Conservation (phyloP, 2,329 filamentous ascomycete species). For the Fonsecaea monophora region DNA sequence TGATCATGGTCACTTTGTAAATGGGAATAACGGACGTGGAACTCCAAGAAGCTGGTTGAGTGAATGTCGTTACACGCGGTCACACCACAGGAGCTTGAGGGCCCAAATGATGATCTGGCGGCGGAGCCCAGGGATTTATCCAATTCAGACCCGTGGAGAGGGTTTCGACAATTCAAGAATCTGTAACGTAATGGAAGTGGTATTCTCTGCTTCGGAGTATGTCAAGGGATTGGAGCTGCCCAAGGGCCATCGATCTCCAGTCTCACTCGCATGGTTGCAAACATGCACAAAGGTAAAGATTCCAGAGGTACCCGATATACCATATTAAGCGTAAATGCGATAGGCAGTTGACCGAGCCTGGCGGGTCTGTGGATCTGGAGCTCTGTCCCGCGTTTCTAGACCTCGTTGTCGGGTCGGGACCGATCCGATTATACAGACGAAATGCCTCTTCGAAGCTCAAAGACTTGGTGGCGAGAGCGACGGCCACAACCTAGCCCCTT, state of each 20-base stretch:
- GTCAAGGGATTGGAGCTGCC: neutral
- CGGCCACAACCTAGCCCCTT: no score
- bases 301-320: neutral
- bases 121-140: neutral
- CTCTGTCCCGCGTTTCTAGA: neutral
- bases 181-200: neutral
- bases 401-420: conserved; percentile 10
- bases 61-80: neutral
- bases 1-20: conserved; percentile 11
- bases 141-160: neutral
- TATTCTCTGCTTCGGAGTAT: neutral
- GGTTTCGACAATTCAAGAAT: neutral
- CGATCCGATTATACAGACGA: conserved; percentile 6
- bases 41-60: neutral
- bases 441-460: neutral
- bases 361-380: neutral
- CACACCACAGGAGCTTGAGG: neutral
- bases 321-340: neutral
- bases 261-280: neutral
- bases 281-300: neutral
- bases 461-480: neutral
- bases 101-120: neutral
- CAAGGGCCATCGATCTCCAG: neutral
- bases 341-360: neutral
- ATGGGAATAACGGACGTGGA: neutral